Evolutionary conservation across 2,329 filamentous ascomycete species (phyloP), one percentile per base, ranked within the genome.

Genomic region (Stemphylium vesicarium): DNA sequence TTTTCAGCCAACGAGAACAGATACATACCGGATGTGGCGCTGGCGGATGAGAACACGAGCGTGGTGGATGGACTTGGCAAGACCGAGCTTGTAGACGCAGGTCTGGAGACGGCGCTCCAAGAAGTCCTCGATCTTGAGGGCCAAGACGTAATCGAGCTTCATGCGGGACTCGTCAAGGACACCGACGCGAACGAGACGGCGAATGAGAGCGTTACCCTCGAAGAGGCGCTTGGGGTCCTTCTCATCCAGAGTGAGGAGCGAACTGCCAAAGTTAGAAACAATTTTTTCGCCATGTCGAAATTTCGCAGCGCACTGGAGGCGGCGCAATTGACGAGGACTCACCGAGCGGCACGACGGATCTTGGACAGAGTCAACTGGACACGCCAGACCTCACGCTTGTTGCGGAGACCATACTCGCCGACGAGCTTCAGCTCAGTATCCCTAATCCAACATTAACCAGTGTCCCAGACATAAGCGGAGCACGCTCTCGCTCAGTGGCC

Each of bases 71-170:
- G 93, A 96, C 91, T 99, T 99, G 85, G 95, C 95, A 65, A 99
- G 92, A 77, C 95, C 95, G 76, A 99, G 93, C 91, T 99, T 98
- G 90, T 96, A 98, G 81, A 99, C 95, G 78, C 94, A 96, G 76
- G 95, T 99, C 89, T 99, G 94, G 72, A 98, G 93, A 82, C 95
- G 93, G 77, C 95, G 94, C 90, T 99, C 95, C 84, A 99, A 88
- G 90, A 99, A 99, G 84, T 99, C 95, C 84, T 99, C 95, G 77
- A 96, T 90, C 88, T 96, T 96, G 62, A 99, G 89, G 84, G 95
- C 95, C 79, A 99, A 85, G 79, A 99, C 95, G 90, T 99, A 97
- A 97, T 99, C 95, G 87, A 99, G 95, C 91, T 97, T 99, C 95
- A 99, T 99, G 88, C 95, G 95, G 80, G 93, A 93, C 87, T 99